Evolutionary conservation across 2,329 filamentous ascomycete genomes (phyloP).

Genomic region (Neopestalotiopsis sp.): DNA sequence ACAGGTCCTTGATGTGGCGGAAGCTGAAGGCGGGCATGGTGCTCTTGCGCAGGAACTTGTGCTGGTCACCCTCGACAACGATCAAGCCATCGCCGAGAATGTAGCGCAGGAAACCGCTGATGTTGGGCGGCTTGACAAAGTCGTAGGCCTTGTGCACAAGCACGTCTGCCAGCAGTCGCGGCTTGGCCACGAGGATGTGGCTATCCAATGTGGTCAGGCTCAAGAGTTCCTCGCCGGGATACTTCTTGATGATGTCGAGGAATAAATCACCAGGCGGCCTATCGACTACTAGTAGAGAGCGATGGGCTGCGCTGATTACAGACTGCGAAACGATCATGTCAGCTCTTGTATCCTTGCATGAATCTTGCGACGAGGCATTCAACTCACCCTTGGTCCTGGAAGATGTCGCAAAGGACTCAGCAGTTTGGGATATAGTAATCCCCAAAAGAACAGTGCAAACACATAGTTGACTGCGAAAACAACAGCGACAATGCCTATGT

Average conservation of each 20-base stretch:
- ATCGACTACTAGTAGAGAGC: conserved; percentile 22
- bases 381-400: conserved; percentile 27
- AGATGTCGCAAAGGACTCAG: conserved; percentile 29
- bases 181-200: conserved; percentile 27
- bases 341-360: neutral
- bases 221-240: conserved; percentile 28
- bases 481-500: neutral
- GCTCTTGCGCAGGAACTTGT: conserved; percentile 72
- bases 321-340: neutral
- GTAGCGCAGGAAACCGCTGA: conserved; percentile 53
- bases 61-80: conserved; percentile 70
- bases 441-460: conserved; percentile 7
- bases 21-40: conserved; percentile 71
- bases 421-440: conserved; percentile 27
- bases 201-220: conserved; percentile 24
- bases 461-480: conserved; percentile 2
- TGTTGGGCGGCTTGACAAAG: conserved; percentile 54
- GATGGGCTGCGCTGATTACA: conserved; percentile 23
- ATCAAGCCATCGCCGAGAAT: conserved; percentile 66
- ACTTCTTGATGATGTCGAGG: conserved; percentile 26
- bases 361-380: neutral
- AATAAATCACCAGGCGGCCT: conserved; percentile 24
- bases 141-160: conserved; percentile 56
- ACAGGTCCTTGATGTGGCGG: conserved; percentile 71
- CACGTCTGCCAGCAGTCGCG: conserved; percentile 52